Conservation (phyloP, 192 early-diverging fungal species). For the Podila clonocystis region DNA sequence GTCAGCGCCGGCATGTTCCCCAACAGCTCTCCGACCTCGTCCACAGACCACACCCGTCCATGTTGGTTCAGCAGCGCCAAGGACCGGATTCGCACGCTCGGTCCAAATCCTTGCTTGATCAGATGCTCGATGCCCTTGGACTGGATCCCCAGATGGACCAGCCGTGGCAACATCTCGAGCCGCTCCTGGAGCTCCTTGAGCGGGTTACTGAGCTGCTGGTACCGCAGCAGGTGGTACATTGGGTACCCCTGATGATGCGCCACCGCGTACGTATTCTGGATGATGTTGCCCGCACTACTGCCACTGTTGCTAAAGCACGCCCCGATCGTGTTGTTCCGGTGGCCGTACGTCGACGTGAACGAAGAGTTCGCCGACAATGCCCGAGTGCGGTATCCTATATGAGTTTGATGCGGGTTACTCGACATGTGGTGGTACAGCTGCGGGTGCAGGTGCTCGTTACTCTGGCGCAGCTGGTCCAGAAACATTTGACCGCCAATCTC, state of each 20-base stretch:
- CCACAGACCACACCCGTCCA: conserved; percentile 24
- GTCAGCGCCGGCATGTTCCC: conserved; percentile 23
- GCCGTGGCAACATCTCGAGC: conserved; percentile 28
- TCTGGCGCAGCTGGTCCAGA: conserved; percentile 23
- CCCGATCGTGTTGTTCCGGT: not conserved
- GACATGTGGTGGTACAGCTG: conserved; percentile 49
- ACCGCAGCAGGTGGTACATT: conserved; percentile 42
- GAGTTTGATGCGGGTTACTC: conserved; percentile 35
- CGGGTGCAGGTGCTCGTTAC: conserved; percentile 41
- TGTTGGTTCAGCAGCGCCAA: conserved; percentile 38
- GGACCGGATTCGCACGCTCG: conserved; percentile 24
- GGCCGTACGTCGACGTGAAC: not conserved
- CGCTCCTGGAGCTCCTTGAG: conserved; percentile 26
- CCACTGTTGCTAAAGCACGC: not conserved
- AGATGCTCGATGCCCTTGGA: conserved; percentile 43
- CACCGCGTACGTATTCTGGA: conserved; percentile 28
- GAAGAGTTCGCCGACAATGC: not conserved
- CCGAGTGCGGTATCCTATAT: conserved; percentile 2
- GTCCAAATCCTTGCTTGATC: conserved; percentile 33
- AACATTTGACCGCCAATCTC: conserved; percentile 45
- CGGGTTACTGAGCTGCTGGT: conserved; percentile 23
- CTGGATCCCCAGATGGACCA: conserved; percentile 32
- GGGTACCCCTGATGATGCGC: conserved; percentile 43
- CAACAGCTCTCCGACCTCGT: conserved; percentile 27
- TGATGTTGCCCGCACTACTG: conserved; percentile 12